A percentile compares a stretch with the other conserved stretches of the same genome.
Evolutionary conservation across 202 grass and related monocot genomes (phyloP).

Genomic region (Alloteropsis angusta): DNA sequence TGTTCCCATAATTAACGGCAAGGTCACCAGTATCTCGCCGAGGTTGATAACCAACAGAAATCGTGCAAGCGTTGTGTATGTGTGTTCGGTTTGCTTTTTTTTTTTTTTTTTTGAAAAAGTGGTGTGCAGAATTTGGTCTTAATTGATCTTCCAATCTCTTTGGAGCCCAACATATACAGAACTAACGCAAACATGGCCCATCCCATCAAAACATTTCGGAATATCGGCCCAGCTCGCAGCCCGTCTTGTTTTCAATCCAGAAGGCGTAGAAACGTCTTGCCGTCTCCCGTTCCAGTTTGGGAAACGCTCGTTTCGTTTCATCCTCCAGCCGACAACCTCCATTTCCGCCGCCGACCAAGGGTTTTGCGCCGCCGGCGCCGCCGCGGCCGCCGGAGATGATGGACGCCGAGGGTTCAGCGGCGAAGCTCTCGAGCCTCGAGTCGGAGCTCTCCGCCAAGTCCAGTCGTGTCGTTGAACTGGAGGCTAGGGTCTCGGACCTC

Average conservation of each 20-base stretch:
- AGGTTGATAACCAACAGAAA: no score
- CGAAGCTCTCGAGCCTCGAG: constrained; percentile 11
- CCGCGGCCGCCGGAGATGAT: constrained; percentile 2
- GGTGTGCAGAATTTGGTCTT: no score
- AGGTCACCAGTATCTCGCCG: no score
- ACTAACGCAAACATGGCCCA: no score
- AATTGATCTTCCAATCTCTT: no score
- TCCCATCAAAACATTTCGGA: no score
- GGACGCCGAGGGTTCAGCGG: background rate
- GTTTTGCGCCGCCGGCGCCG: background rate
- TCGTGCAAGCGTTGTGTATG: no score
- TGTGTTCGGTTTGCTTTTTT: no score
- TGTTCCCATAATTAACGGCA: no score
- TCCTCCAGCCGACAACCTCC: background rate
- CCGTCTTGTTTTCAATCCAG: background rate
- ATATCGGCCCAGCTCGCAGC: background rate
- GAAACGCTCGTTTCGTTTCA: no score
- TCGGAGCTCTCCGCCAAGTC: constrained; percentile 20
- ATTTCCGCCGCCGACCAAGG: background rate
- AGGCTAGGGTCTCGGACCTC: constrained; percentile 29
- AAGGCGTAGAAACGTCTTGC: background rate
- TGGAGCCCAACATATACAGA: no score
- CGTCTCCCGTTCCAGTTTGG: background rate
- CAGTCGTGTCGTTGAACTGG: constrained; percentile 29
- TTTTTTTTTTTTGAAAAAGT: no score